These are phyloP conservation scores for Thozetella sp. DNA, from an alignment of 495 filamentous ascomycete species.

Conservation along the genomic window DNA sequence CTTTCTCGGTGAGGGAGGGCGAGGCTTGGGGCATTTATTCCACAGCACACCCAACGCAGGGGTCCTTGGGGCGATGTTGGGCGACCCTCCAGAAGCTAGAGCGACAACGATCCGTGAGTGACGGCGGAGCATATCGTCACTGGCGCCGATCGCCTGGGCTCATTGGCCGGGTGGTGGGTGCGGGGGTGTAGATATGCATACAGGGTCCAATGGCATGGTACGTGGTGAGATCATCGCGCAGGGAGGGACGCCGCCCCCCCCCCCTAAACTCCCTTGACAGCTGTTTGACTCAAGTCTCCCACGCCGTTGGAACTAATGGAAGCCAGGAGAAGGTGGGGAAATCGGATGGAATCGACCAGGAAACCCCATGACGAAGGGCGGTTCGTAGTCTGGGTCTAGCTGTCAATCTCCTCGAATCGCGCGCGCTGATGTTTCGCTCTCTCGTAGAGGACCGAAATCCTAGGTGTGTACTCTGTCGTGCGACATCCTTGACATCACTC, in stretches of 20 bases:
- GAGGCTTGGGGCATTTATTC: not conserved
- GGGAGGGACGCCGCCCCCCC: not conserved
- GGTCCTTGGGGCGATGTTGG: not conserved
- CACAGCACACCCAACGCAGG: not conserved
- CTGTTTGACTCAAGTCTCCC: too few relatives aligned
- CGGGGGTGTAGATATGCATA: not conserved
- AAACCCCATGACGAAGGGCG: too few relatives aligned
- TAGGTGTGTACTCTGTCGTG: too few relatives aligned
- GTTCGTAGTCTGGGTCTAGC: too few relatives aligned
- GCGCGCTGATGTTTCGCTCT: not conserved
- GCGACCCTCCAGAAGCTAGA: not conserved
- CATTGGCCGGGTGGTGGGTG: not conserved
- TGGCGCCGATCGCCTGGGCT: not conserved
- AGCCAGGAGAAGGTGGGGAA: too few relatives aligned
- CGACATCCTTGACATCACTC: not conserved
- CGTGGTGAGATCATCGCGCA: constrained; percentile 2
- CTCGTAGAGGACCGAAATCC: too few relatives aligned
- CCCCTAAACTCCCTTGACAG: not conserved
- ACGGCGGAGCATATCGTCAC: not conserved
- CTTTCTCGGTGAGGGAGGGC: not conserved
- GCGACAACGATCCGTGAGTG: not conserved
- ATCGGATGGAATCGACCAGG: too few relatives aligned
- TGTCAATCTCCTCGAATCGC: not conserved
- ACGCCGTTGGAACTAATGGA: too few relatives aligned
- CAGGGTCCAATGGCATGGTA: not conserved